These are phyloP conservation scores for Clavulina sp. DNA, from an alignment of 768 basidiomycete genomes.

Conservation along the genomic window DNA sequence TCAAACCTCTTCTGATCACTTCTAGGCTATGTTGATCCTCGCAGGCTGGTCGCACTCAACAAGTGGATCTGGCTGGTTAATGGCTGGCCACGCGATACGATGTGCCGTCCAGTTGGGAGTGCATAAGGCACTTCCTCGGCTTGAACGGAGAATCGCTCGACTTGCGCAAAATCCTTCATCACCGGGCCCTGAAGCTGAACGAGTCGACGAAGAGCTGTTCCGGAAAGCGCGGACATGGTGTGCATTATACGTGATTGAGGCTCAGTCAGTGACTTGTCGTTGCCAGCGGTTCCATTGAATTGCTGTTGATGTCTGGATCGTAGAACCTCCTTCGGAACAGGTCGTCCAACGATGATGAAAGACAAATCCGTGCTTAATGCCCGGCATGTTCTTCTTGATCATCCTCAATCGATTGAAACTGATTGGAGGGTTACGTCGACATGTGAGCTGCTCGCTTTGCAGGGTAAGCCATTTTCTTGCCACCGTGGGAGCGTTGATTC, in stretches of 20 bases:
- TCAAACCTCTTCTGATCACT: not conserved
- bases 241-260: slow-evolving; percentile 15
- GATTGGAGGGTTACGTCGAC: slow-evolving; percentile 24
- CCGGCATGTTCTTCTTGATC: slow-evolving; percentile 21
- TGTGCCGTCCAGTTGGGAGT: slow-evolving; percentile 22
- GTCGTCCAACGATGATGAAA: slow-evolving; percentile 22
- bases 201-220: slow-evolving; percentile 19
- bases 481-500: not conserved
- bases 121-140: slow-evolving; percentile 22
- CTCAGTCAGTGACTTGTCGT: not conserved
- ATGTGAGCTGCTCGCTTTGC: slow-evolving; percentile 22
- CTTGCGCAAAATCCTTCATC: too few relatives aligned
- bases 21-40: slow-evolving; percentile 18
- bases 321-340: slow-evolving; percentile 21
- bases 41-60: slow-evolving; percentile 21
- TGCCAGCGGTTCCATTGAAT: not conserved
- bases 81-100: slow-evolving; percentile 23
- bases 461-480: slow-evolving; percentile 10
- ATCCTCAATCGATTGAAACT: slow-evolving; percentile 23
- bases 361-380: slow-evolving; percentile 23
- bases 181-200: slow-evolving; percentile 20
- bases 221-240: slow-evolving; percentile 23
- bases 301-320: not conserved
- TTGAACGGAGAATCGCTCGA: slow-evolving; percentile 18
- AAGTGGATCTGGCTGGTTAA: slow-evolving; percentile 19